These are phyloP conservation scores for Blastomyces percursus DNA, from an alignment of 2,329 filamentous ascomycete species.

Conservation along the genomic window DNA sequence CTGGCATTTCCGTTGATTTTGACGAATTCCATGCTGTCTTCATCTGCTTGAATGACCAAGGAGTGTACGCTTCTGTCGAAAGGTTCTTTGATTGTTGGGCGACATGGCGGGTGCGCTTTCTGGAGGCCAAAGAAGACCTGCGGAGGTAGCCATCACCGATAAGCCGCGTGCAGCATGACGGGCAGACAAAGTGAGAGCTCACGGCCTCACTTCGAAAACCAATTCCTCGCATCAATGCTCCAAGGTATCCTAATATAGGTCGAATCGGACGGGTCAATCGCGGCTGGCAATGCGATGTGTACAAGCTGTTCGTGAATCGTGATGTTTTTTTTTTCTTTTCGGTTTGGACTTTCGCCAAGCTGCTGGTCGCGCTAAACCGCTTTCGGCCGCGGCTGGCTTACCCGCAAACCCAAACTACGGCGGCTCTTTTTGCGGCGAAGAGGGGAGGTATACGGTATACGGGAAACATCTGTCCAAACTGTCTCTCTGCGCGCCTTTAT, in stretches of 20 bases:
- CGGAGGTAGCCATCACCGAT: conserved; percentile 7
- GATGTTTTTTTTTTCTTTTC: neutral
- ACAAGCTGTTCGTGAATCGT: neutral
- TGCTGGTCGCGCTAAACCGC: conserved; percentile 7
- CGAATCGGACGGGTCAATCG: neutral
- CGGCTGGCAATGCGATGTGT: neutral
- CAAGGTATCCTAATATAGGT: neutral
- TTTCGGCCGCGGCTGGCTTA: conserved; percentile 2
- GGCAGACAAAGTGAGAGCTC: conserved; percentile 20
- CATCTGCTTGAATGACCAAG: neutral
- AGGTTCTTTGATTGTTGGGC: neutral
- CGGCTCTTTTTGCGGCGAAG: neutral
- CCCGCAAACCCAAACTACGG: neutral
- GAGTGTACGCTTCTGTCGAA: neutral
- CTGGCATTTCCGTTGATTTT: conserved; percentile 15
- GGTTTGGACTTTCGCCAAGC: neutral
- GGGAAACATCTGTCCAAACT: neutral
- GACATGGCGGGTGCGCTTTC: neutral
- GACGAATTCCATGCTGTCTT: conserved; percentile 21
- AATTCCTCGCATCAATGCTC: conserved; percentile 19
- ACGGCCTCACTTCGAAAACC: conserved; percentile 20
- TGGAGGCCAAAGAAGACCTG: neutral
- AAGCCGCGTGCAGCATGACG: conserved; percentile 17
- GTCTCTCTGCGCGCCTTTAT: neutral
- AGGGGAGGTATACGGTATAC: no score